These are phyloP conservation scores for Moelleriella libera DNA, from an alignment of 2,329 filamentous ascomycete genomes.

Conservation along the genomic window DNA sequence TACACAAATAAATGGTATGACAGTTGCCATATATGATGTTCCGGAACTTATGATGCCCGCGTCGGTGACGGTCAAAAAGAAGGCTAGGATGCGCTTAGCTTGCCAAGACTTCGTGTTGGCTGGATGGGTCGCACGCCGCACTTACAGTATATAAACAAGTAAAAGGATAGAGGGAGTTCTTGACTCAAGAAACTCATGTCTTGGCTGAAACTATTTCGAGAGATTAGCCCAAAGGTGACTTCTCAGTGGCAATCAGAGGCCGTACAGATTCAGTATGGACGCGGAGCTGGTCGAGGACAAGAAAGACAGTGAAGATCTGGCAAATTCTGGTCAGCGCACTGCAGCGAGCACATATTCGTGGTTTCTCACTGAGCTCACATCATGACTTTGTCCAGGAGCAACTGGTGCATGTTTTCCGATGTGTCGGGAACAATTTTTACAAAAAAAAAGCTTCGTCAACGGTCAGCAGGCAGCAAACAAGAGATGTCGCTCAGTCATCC, in stretches of 20 bases:
- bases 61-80: neutral
- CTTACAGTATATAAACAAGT: conserved; percentile 1
- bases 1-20: conserved; percentile 27
- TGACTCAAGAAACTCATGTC: conserved; percentile 6
- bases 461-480: neutral
- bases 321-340: neutral
- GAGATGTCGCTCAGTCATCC: neutral
- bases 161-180: conserved; percentile 2
- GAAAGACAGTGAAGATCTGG: neutral
- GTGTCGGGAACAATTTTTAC: neutral
- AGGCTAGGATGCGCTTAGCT: neutral
- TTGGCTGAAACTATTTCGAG: conserved; percentile 4
- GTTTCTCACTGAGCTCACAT: neutral
- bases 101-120: neutral
- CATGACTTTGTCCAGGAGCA: neutral
- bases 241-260: neutral
- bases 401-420: neutral
- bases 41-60: conserved; percentile 21
- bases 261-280: conserved; percentile 1
- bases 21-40: conserved; percentile 27
- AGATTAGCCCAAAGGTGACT: neutral
- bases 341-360: neutral
- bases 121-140: neutral
- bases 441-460: neutral
- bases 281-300: neutral